These are phyloP conservation scores for Penicillium nordicum DNA, from an alignment of 2,329 filamentous ascomycete species.

Conservation along the genomic window DNA sequence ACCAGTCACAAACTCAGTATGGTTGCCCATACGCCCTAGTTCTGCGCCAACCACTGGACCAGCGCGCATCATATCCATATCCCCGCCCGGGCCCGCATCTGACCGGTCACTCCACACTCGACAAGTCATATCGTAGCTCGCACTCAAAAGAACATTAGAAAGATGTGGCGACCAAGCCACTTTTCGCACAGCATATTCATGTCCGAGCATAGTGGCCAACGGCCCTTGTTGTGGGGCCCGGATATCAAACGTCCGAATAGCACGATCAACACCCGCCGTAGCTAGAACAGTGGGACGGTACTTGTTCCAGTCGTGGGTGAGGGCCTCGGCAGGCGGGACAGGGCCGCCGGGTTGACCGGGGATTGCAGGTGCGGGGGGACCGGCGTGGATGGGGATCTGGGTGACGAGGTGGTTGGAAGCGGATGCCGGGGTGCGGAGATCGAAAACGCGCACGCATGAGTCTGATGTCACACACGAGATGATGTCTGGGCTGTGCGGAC, in stretches of 20 bases:
- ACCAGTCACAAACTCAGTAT: conserved; percentile 94
- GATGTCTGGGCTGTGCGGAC: conserved; percentile 78
- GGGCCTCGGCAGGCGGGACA: conserved; percentile 68
- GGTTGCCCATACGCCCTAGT: conserved; percentile 81
- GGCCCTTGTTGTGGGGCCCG: conserved; percentile 71
- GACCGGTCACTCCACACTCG: conserved; percentile 87
- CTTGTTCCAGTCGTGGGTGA: conserved; percentile 99
- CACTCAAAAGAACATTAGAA: conserved; percentile 80
- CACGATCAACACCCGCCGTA: conserved; percentile 81
- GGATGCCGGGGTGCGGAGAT: conserved; percentile 79
- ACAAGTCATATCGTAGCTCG: conserved; percentile 97
- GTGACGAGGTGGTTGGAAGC: conserved; percentile 83
- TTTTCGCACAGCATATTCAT: conserved; percentile 84
- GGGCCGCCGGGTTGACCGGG: conserved; percentile 38
- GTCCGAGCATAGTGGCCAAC: conserved; percentile 70
- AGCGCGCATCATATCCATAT: conserved; percentile 40
- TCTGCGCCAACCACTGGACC: conserved; percentile 59
- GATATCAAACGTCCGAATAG: conserved; percentile 87
- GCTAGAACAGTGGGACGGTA: conserved; percentile 83
- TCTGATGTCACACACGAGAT: conserved; percentile 87
- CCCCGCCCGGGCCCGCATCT: conserved; percentile 31
- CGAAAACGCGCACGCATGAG: conserved; percentile 84
- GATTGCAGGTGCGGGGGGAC: conserved; percentile 49
- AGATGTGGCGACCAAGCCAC: conserved; percentile 91
- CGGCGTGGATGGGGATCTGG: conserved; percentile 77